Conservation (phyloP, 176 grass and related monocot genomes). For the Phoenix roebelenii region DNA sequence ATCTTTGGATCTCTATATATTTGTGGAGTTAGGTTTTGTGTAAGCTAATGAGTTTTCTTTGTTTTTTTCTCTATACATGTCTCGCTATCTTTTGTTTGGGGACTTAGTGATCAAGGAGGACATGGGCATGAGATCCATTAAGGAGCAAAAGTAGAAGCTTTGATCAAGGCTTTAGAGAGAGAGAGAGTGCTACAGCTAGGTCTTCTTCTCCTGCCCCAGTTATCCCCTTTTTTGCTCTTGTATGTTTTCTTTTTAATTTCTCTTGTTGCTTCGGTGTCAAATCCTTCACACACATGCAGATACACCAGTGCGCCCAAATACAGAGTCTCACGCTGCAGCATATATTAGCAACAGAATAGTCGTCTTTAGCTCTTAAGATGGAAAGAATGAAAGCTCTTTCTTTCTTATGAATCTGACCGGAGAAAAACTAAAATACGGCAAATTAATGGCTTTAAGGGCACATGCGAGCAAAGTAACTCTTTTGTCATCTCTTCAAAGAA, state of each 20-base stretch:
- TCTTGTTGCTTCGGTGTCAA: background rate
- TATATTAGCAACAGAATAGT: too few species aligned
- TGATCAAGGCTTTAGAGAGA: constrained; percentile 43
- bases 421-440: too few species aligned
- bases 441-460: too few species aligned
- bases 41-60: background rate
- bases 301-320: too few species aligned
- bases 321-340: background rate
- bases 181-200: constrained; percentile 38
- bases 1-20: too few species aligned
- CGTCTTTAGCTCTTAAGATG: too few species aligned
- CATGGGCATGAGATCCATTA: constrained; percentile 53
- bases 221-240: background rate
- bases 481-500: too few species aligned
- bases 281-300: background rate
- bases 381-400: too few species aligned
- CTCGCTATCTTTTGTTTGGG: background rate
- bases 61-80: background rate
- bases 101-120: constrained; percentile 63
- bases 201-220: constrained; percentile 6
- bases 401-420: too few species aligned
- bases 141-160: constrained; percentile 73
- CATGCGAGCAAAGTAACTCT: too few species aligned
- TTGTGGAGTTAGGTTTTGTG: too few species aligned
- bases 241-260: background rate